phyloP scores from a whole-genome alignment of 352 stramenopile species.

The Globisporangium paddicum region DNA sequence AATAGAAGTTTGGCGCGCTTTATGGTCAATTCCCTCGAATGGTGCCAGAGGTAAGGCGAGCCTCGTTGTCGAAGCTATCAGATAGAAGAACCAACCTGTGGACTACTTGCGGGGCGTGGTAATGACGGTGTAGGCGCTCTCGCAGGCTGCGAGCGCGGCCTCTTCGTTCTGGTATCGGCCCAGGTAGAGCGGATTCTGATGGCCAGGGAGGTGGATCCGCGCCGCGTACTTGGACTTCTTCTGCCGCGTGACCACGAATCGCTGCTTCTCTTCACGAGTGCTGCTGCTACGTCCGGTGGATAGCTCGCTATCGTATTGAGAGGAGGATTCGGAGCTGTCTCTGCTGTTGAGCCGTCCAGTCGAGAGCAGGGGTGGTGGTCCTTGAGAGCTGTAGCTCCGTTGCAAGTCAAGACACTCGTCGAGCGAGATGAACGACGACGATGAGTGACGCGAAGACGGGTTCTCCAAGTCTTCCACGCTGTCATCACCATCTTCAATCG shows the following conservation, averaged over 20 bases:
- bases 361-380: background rate
- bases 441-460: constrained; percentile 11
- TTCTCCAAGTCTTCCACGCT: constrained; percentile 15
- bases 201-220: constrained; percentile 48
- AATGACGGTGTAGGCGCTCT: constrained; percentile 49
- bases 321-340: constrained; percentile 11
- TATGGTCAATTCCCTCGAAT: background rate
- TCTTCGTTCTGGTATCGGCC: constrained; percentile 63
- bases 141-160: constrained; percentile 50
- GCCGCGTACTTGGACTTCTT: constrained; percentile 57
- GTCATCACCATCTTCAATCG: constrained; percentile 1
- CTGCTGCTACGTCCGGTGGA: constrained; percentile 13
- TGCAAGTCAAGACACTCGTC: background rate
- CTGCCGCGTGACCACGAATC: constrained; percentile 51
- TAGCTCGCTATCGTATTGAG: constrained; percentile 10
- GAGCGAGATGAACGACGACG: background rate
- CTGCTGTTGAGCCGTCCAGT: constrained; percentile 16
- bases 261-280: constrained; percentile 16
- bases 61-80: background rate
- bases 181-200: constrained; percentile 61
- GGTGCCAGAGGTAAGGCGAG: background rate
- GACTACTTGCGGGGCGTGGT: constrained; percentile 51
- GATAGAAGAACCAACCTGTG: too few species aligned
- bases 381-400: background rate
- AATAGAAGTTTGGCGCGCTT: background rate